phyloP scores from a whole-genome alignment of 2,329 filamentous ascomycete species.

The Emergomyces pasteurianus region DNA sequence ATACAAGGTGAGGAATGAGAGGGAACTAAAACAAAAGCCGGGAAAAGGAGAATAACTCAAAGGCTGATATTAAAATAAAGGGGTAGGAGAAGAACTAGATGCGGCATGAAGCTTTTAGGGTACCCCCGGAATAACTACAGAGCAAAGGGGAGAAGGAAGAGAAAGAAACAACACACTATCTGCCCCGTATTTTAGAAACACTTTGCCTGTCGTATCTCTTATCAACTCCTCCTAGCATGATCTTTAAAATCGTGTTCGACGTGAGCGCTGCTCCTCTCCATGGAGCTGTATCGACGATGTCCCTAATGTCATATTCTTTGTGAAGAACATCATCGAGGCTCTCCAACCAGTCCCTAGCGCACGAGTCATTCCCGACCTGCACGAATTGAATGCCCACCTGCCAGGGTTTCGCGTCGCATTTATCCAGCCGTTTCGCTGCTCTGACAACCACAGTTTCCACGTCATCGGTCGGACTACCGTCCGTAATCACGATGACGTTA shows the following conservation, averaged over 20 bases:
- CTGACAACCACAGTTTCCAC: slow-evolving; percentile 57
- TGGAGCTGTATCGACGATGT: slow-evolving; percentile 86
- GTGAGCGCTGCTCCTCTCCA: slow-evolving; percentile 52
- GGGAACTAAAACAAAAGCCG: background rate
- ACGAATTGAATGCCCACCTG: slow-evolving; percentile 95
- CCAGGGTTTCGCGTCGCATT: slow-evolving; percentile 56
- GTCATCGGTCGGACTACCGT: slow-evolving; percentile 72
- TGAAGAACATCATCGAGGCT: slow-evolving; percentile 64
- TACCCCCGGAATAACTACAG: background rate
- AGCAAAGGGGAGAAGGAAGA: background rate
- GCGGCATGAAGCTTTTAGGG: background rate
- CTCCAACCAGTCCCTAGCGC: slow-evolving; percentile 53
- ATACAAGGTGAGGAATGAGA: background rate
- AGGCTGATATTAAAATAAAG: background rate
- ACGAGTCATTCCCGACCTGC: slow-evolving; percentile 67
- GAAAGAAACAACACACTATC: background rate
- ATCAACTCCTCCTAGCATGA: slow-evolving; percentile 66
- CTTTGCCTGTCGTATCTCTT: slow-evolving; percentile 45
- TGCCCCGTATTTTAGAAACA: slow-evolving; percentile 4
- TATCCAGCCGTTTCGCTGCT: slow-evolving; percentile 53
- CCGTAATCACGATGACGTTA: slow-evolving; percentile 88
- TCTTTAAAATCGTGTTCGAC: slow-evolving; percentile 65
- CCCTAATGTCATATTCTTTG: slow-evolving; percentile 50
- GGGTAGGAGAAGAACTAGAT: background rate
- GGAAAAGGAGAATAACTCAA: background rate